Conservation (phyloP, 1,284 basidiomycete species). For the Meira nashicola region DNA sequence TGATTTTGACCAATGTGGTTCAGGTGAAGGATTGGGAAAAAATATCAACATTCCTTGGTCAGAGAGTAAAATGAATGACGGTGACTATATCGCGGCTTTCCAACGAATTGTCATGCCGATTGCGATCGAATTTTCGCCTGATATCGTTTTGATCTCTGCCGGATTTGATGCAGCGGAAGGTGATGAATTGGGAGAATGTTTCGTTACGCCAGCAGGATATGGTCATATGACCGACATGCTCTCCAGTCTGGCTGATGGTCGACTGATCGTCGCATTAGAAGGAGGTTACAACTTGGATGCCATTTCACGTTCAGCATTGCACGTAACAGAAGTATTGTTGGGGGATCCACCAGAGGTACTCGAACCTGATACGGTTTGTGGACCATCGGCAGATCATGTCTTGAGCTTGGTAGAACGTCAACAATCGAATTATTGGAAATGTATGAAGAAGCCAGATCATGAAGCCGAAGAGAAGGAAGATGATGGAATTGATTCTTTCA, state of each 20-base stretch:
- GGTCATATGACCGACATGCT: constrained; percentile 99
- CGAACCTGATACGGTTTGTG: constrained; percentile 63
- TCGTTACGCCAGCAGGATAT: constrained; percentile 87
- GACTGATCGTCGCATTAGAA: constrained; percentile 87
- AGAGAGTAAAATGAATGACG: constrained; percentile 77
- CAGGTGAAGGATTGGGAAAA: constrained; percentile 67
- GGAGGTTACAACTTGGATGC: constrained; percentile 93
- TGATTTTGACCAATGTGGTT: constrained; percentile 75
- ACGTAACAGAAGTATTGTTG: constrained; percentile 76
- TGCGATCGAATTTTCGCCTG: constrained; percentile 89
- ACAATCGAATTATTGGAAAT: constrained; percentile 87
- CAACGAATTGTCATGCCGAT: constrained; percentile 95
- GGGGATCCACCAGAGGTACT: constrained; percentile 73
- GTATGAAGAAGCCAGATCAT: constrained; percentile 54
- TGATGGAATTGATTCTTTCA: constrained; percentile 5
- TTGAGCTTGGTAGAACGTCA: constrained; percentile 77
- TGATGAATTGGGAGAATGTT: constrained; percentile 83
- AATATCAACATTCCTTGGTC: constrained; percentile 98
- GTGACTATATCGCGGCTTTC: constrained; percentile 94
- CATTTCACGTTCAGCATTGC: constrained; percentile 77
- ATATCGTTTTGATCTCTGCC: constrained; percentile 93
- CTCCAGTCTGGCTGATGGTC: constrained; percentile 78
- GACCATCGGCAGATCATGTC: constrained; percentile 74
- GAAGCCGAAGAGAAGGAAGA: constrained; percentile 16
- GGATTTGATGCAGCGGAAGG: constrained; percentile 95